Conservation (phyloP, 1,284 basidiomycete genomes). For the Gomphus sp. region DNA sequence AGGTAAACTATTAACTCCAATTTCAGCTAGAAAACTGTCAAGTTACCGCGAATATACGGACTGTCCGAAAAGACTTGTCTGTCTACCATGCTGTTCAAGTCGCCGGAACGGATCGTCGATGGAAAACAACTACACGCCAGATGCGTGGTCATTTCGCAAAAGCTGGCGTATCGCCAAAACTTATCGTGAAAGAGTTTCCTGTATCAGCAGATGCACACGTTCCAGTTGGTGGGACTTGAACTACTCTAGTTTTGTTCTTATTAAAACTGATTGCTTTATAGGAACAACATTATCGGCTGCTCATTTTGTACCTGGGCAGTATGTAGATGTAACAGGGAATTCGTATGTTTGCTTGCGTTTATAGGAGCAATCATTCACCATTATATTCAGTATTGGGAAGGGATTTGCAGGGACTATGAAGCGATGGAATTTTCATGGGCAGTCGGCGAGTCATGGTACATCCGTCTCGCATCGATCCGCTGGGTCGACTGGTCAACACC, state of each 20-base stretch:
- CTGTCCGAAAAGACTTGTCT: conserved; percentile 51
- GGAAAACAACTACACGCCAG: conserved; percentile 59
- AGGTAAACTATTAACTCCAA: conserved; percentile 9
- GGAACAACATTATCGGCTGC: conserved; percentile 85
- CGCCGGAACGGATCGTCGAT: conserved; percentile 63
- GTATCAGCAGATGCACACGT: conserved; percentile 86
- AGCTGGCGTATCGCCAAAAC: conserved; percentile 80
- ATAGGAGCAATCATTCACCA: conserved; percentile 7
- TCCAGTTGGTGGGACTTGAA: conserved; percentile 60
- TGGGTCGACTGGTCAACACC: conserved; percentile 92
- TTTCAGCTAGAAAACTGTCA: conserved; percentile 74
- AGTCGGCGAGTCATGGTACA: conserved; percentile 93
- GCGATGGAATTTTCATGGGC: conserved; percentile 88
- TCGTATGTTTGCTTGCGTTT: conserved; percentile 50
- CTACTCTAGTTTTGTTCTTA: conserved; percentile 2
- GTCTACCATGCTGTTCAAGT: conserved; percentile 84
- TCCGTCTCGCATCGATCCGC: conserved; percentile 90
- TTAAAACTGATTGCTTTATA: conserved; percentile 20
- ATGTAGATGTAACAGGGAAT: conserved; percentile 88
- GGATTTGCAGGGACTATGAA: conserved; percentile 99
- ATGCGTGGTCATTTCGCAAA: conserved; percentile 85
- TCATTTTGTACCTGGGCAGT: conserved; percentile 98
- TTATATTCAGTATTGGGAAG: conserved; percentile 75
- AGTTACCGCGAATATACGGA: conserved; percentile 69
- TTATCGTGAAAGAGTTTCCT: conserved; percentile 83